A percentile compares a stretch with the other conserved stretches of the same genome.
These are phyloP conservation scores for Lepiota brunneoincarnata DNA, from an alignment of 768 basidiomycete species.

Conservation along the genomic window DNA sequence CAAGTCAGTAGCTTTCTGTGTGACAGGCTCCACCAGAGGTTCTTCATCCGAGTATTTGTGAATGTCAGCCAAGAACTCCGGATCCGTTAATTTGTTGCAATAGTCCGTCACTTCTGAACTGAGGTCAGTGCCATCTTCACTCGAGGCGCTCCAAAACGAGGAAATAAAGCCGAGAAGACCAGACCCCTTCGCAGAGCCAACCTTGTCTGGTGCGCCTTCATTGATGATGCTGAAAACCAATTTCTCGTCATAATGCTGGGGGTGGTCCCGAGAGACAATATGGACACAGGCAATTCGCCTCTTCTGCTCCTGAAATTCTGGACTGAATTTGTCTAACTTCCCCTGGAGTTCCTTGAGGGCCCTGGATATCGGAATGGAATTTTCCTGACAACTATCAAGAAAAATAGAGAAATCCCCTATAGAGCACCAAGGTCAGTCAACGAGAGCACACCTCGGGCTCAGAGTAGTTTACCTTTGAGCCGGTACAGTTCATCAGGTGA, in stretches of 20 bases:
- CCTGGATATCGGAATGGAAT: not conserved
- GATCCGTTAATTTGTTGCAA: not conserved
- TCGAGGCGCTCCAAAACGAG: not conserved
- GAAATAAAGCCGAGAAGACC: not conserved
- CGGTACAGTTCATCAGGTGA: not conserved
- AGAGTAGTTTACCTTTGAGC: not conserved
- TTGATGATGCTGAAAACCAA: not conserved
- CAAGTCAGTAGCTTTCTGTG: not conserved
- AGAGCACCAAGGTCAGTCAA: no score
- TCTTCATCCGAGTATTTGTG: not conserved
- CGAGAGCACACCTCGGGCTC: no score
- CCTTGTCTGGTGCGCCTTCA: not conserved
- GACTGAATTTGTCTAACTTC: not conserved
- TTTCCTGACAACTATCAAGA: not conserved
- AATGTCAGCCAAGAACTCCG: not conserved
- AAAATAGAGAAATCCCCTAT: not conserved
- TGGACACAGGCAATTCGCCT: conserved; percentile 3
- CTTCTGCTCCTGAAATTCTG: not conserved
- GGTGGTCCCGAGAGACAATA: not conserved
- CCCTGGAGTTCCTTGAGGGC: not conserved
- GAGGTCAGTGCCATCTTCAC: not conserved
- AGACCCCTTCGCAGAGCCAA: not conserved
- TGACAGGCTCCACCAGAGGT: conserved; percentile 4
- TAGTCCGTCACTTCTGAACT: not conserved
- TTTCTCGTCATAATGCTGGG: not conserved